Base-by-base conservation (phyloP, 306 rosid genomes). In the Prunus davidiana region DNA sequence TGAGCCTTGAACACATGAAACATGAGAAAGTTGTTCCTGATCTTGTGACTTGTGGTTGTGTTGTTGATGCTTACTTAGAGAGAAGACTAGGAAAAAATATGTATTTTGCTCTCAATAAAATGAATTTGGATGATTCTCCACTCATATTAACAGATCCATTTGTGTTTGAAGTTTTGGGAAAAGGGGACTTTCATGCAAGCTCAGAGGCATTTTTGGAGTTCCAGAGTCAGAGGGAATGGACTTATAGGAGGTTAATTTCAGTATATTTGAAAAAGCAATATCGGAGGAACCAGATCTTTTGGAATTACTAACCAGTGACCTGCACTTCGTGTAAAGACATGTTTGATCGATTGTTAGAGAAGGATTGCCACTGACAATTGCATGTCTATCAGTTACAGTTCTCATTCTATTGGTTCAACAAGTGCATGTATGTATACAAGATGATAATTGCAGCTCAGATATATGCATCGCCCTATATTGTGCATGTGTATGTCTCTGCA, bases 111-210 rank as follows among this genome's bases (percentile, higher is more conserved):
- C 69, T 95, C 49, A 84, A 79, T 63, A 90, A 84, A 80, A 86
- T 91, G 95, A 78, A 85, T 71, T 72, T 84, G 52, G 84, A 88
- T 82, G 83, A 72, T 77, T 77, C 78, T 78, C 95, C 97, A 1
- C 64, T 64, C 8, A 62, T 86, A 61, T 78, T 82, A 30, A 95
- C 98, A 4, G 97, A 90, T 79, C 86, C 89, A 1, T 38, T 89
- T 76, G 95, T 90, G 82, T 95, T 89, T 80, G 96, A 92, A 81
- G 98, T 82, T 70, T 76, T 95, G 78, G 98, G 98, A 22, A 95
- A 95, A 87, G 98, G 98, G 5, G 96, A 88, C 65, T 95, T 90
- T 75, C 97, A 95, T 76, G 69, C 81, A 82, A 89, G 86, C 81
- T 77, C 97, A 5, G 97, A 95, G 83, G 92, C 92, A 34, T 92